These are phyloP conservation scores for Cryptomeria japonica DNA, from an alignment of 75 land plant genomes.

Conservation along the genomic window DNA sequence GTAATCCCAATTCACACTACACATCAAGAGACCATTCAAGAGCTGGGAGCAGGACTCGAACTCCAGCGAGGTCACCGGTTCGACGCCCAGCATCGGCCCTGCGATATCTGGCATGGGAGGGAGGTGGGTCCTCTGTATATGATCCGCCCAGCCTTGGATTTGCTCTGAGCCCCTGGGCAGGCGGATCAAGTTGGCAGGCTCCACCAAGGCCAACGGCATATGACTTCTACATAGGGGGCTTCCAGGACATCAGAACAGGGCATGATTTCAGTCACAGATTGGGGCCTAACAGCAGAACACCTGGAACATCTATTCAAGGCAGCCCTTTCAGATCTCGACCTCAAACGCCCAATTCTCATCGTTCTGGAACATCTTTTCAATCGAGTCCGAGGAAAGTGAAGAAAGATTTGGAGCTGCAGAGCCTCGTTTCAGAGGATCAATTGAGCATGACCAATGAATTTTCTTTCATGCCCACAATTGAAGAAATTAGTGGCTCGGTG, in stretches of 20 bases:
- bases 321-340: neutral
- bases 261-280: neutral
- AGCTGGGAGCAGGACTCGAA: neutral
- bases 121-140: neutral
- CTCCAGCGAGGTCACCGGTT: neutral
- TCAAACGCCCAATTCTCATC: neutral
- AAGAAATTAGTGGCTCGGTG: neutral
- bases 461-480: neutral
- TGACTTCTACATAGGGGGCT: neutral
- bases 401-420: neutral
- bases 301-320: neutral
- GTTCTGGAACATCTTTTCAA: neutral
- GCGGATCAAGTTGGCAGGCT: neutral
- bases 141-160: neutral
- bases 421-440: neutral
- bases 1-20: neutral
- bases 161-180: neutral
- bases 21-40: neutral
- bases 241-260: neutral
- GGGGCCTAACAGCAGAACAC: neutral
- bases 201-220: neutral
- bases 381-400: neutral
- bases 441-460: neutral
- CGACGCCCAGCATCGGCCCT: neutral
- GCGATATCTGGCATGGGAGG: neutral